Percentiles rank a stretch among this genome's conserved stretches.
Conservation (phyloP, 2,329 filamentous ascomycete species). For the Alternaria arborescens region DNA sequence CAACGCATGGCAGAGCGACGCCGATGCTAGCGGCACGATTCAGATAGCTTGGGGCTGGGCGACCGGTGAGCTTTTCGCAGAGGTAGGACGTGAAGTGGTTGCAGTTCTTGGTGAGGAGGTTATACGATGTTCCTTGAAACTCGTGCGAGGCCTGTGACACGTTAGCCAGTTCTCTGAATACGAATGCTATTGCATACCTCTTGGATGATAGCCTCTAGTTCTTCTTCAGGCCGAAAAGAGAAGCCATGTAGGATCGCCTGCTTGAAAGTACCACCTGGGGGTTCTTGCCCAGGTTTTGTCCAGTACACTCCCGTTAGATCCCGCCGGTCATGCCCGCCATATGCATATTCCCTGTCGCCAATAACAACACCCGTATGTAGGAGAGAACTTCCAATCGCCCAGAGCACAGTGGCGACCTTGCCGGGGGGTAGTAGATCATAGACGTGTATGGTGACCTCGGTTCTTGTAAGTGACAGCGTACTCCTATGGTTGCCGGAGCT, state of each 20-base stretch:
- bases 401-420: constrained; percentile 76
- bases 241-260: constrained; percentile 81
- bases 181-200: constrained; percentile 42
- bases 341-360: constrained; percentile 82
- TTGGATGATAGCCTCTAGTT: constrained; percentile 76
- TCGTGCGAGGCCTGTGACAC: constrained; percentile 67
- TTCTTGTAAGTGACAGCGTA: constrained; percentile 74
- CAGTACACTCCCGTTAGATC: constrained; percentile 82
- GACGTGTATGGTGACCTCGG: constrained; percentile 77
- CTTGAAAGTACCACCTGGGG: constrained; percentile 79
- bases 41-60: constrained; percentile 75
- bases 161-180: constrained; percentile 21
- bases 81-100: constrained; percentile 87
- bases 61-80: constrained; percentile 75
- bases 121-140: constrained; percentile 80
- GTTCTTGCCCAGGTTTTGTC: constrained; percentile 75
- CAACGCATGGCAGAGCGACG: constrained; percentile 80
- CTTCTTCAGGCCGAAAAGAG: constrained; percentile 71
- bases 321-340: constrained; percentile 78
- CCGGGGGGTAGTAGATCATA: constrained; percentile 82
- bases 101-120: constrained; percentile 84
- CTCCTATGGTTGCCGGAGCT: constrained; percentile 65
- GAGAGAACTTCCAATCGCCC: constrained; percentile 78
- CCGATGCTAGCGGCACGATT: constrained; percentile 87
- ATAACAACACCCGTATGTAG: constrained; percentile 86